Conservation (phyloP, 2,329 filamentous ascomycete genomes). For the Drechslerella dactyloides region DNA sequence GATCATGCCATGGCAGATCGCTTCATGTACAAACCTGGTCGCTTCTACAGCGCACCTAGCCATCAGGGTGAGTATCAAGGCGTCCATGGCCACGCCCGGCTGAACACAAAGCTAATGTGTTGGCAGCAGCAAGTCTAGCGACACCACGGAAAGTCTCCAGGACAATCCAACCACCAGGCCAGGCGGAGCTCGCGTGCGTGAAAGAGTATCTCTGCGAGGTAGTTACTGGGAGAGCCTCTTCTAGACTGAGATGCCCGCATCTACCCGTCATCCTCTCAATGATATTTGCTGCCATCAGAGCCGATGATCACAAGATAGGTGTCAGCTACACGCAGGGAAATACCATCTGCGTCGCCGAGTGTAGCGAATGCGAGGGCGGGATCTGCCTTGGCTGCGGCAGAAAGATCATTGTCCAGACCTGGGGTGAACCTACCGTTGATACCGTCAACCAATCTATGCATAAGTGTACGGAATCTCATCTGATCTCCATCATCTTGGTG, state of each 20-base stretch:
- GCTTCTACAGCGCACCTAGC: background rate
- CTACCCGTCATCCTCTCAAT: background rate
- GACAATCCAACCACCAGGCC: background rate
- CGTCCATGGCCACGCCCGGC: no score
- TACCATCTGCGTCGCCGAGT: constrained; percentile 24
- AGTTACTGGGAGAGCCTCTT: background rate
- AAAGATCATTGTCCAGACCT: constrained; percentile 5
- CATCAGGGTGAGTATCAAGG: constrained; percentile 7
- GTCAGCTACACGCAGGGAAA: constrained; percentile 16
- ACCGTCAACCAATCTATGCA: background rate
- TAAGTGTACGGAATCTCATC: constrained; percentile 26
- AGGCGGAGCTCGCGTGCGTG: constrained; percentile 15
- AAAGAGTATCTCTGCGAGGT: constrained; percentile 8
- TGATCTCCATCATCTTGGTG: constrained; percentile 21
- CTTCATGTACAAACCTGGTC: background rate
- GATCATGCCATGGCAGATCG: background rate
- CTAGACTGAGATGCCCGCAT: constrained; percentile 8
- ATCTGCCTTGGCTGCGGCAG: constrained; percentile 32
- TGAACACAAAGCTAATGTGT: no score
- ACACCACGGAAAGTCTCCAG: no score
- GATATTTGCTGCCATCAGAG: constrained; percentile 16
- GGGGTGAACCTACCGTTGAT: no score
- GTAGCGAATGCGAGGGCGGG: constrained; percentile 19
- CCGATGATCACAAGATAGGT: constrained; percentile 24
- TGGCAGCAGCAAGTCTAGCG: no score